phyloP scores from a whole-genome alignment of 2,329 filamentous ascomycete genomes.

The Onygenales sp. region DNA sequence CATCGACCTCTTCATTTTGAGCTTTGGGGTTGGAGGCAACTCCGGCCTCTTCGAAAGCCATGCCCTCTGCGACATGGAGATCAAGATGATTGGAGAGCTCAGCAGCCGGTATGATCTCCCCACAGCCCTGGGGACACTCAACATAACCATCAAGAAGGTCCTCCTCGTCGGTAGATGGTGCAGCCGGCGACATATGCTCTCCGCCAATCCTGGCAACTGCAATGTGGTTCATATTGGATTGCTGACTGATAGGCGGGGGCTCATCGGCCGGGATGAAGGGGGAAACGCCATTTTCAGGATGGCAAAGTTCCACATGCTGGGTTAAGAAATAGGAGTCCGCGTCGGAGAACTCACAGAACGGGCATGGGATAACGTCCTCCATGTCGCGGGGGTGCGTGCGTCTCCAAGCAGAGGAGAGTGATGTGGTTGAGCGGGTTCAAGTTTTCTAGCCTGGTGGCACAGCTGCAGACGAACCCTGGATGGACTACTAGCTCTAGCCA shows the following conservation, averaged over 20 bases:
- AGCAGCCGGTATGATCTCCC: constrained; percentile 43
- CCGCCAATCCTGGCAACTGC: too few species aligned
- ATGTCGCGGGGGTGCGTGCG: constrained; percentile 8
- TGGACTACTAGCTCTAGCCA: too few species aligned
- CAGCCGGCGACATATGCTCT: too few species aligned
- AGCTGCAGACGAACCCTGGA: too few species aligned
- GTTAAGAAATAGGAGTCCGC: constrained; percentile 28
- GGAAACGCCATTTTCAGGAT: constrained; percentile 29
- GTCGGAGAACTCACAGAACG: constrained; percentile 37
- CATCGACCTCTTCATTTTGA: background rate
- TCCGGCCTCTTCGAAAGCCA: constrained; percentile 32
- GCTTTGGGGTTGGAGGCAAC: constrained; percentile 1
- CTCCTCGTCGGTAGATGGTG: constrained; percentile 1
- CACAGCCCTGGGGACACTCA: constrained; percentile 51
- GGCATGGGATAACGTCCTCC: constrained; percentile 22
- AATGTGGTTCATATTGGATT: background rate
- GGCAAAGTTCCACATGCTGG: constrained; percentile 36
- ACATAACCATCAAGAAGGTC: constrained; percentile 31
- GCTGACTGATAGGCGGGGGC: background rate
- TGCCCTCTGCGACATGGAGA: constrained; percentile 45
- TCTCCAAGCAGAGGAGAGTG: background rate
- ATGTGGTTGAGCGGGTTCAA: too few species aligned
- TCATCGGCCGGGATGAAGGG: constrained; percentile 17
- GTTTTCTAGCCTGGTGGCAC: too few species aligned
- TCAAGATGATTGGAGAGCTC: constrained; percentile 53